Base-by-base conservation (phyloP, 2,329 filamentous ascomycete genomes). In the Ceratocystis harringtonii region DNA sequence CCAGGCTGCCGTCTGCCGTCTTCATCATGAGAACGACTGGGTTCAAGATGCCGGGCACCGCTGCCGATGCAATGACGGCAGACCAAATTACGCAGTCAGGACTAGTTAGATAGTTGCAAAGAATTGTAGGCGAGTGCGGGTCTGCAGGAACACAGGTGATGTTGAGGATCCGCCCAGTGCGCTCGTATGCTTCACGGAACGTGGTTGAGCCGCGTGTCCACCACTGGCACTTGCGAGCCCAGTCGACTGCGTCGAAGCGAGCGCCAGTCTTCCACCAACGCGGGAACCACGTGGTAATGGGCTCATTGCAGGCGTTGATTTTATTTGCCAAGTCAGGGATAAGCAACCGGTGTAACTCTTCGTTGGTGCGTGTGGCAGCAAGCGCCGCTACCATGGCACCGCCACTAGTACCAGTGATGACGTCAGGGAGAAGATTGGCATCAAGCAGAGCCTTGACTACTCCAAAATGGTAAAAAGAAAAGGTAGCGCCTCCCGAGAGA, bases 71-170 rank as follows among this genome's bases (percentile, higher is more conserved):
- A 57, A 99, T 78, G 2, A 97, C 91, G 1, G 94, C 92, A 10
- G 91, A 96, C 94, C 95, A 99, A 68, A 99, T 95, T 50, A 99
- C 94, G 72, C 94, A 99, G 76, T 99, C 91, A 0, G 94, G 94
- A 25, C 88, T 89, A 1, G 94, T 97, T 41, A 96, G 82, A 73
- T 97, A 96, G 76, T 99, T 99, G 72, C 90, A 90, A 6, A 99
- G 80, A 69, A 99, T 96, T 0, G 91, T 85, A 7, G 84, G 92
- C 55, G 90, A 95, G 75, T 99, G 91, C 19, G 92, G 94, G 73
- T 99, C 94, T 0, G 92, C 92, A 0, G 94, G 94, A 1, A 99
- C 90, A 74, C 94, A 99, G 5, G 90, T 90, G 8, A 99, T 91
- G 74, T 99, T 99, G 62, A 99, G 80, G 68, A 97, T 94, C 22